Evolutionary conservation across 768 basidiomycete species (phyloP), one percentile per base, ranked within the genome.

Genomic region (Phanerochaete sordida): DNA sequence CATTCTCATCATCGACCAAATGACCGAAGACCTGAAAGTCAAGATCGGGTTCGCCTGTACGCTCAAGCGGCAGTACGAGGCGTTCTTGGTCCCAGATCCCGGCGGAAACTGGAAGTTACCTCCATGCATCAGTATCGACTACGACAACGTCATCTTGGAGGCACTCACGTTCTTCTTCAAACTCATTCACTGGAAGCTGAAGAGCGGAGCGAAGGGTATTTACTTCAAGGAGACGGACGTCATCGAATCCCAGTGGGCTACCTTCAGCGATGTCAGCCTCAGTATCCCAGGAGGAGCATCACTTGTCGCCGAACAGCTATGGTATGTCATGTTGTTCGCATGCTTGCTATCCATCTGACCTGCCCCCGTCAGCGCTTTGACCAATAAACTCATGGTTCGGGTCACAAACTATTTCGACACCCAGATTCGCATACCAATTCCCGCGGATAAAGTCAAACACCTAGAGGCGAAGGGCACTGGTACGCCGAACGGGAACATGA

Each of bases 221-320:
- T 91, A 96, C 73, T 95, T 98, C 79, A 94, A 95, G 70, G 97
- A 99, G 77, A 97, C 95, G 0, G 96, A 98, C 71, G 86, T 98
- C n/a, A 80, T 99, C 37, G 96, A 99, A 70, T 87, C 90, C 6
- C 95, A 98, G 67, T 96, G 95, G 91, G 88, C 91, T 21, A 95
- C 96, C 23, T 87, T 98, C 74, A 91, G 91, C 64, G 91, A 92
- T 71, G 93, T 96, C 54, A 94, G 93, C 59, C 79, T 95, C 71
- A 91, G 88, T 37, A 88, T 94, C 9, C 79, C 85, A 21, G 92
- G 92, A 4, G 97, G 95, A 24, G 94, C 96, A 21, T 75, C 90
- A 55, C 77, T 96, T 3, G 95, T 99, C 11, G 95, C 95, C 12
- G 96, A 98, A 74, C 93, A 97, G 67, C 84, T 98, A 65, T 96